A percentile compares a stretch with the other conserved stretches of the same genome.
These are phyloP conservation scores for Emergomyces africanus DNA, from an alignment of 2,329 filamentous ascomycete genomes.

Conservation along the genomic window DNA sequence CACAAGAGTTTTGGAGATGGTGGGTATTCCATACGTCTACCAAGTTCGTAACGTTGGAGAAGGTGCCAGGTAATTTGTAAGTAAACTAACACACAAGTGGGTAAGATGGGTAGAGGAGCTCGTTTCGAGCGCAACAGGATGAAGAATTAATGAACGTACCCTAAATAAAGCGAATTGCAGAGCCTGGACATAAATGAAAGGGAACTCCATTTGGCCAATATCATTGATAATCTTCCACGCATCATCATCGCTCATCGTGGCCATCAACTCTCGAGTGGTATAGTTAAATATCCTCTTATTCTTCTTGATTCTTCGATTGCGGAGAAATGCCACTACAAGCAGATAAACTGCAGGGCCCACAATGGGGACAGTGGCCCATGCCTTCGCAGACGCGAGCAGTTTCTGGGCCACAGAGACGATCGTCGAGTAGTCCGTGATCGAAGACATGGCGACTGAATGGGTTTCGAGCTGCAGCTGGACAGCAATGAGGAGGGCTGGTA, in stretches of 20 bases:
- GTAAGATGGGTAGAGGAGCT: not conserved
- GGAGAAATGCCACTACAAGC: constrained; percentile 22
- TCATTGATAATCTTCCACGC: constrained; percentile 38
- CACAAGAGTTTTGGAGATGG: constrained; percentile 34
- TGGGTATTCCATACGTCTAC: constrained; percentile 45
- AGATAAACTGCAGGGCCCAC: constrained; percentile 17
- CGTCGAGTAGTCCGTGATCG: not conserved
- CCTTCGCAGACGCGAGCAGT: not conserved
- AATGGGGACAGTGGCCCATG: not conserved
- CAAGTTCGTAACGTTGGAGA: not conserved
- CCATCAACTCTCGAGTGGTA: constrained; percentile 32
- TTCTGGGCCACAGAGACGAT: not conserved
- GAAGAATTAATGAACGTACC: constrained; percentile 19
- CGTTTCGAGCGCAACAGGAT: not conserved
- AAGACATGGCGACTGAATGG: not conserved
- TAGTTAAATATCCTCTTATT: constrained; percentile 34
- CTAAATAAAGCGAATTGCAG: constrained; percentile 49
- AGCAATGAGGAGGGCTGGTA: not conserved
- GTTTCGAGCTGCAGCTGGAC: not conserved
- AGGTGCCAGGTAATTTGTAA: not conserved
- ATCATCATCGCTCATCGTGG: constrained; percentile 42
- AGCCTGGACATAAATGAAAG: constrained; percentile 37
- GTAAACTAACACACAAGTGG: not conserved
- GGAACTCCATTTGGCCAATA: constrained; percentile 43
- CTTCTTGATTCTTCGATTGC: constrained; percentile 26